phyloP scores from a whole-genome alignment of 768 basidiomycete genomes.

The Russula emetica region DNA sequence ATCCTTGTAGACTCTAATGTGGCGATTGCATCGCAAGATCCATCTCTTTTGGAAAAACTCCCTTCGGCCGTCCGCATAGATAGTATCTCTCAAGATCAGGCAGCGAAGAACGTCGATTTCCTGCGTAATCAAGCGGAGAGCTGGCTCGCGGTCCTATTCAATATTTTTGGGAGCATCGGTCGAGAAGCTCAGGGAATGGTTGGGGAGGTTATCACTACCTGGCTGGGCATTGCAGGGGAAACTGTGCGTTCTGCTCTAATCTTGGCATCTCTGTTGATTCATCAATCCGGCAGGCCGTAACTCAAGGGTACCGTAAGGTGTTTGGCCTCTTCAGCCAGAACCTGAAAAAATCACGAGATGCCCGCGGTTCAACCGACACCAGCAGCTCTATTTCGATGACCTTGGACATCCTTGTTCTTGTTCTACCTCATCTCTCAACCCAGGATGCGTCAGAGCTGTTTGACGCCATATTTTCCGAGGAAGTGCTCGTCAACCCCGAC shows the following conservation, averaged over 20 bases:
- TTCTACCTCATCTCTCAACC: conserved; percentile 68
- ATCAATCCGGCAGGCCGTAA: conserved; percentile 51
- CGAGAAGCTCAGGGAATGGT: conserved; percentile 70
- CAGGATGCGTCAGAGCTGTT: conserved; percentile 62
- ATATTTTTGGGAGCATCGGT: conserved; percentile 87
- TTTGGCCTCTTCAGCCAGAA: conserved; percentile 65
- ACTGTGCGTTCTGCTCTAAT: conserved; percentile 19
- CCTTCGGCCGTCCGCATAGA: conserved; percentile 33
- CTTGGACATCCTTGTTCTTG: conserved; percentile 80
- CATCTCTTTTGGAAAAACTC: conserved; percentile 31
- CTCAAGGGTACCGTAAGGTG: conserved; percentile 79
- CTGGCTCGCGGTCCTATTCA: conserved; percentile 94
- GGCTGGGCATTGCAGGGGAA: conserved; percentile 75
- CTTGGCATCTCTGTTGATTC: neutral
- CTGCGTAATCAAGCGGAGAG: conserved; percentile 79
- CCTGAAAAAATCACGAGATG: conserved; percentile 40
- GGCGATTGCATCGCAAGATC: conserved; percentile 43
- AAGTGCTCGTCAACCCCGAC: conserved; percentile 71
- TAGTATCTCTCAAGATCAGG: conserved; percentile 53
- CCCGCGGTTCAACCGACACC: conserved; percentile 36
- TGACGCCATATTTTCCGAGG: conserved; percentile 58
- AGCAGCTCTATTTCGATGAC: conserved; percentile 57
- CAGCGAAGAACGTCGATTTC: conserved; percentile 62
- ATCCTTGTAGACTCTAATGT: conserved; percentile 78
- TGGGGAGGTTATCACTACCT: conserved; percentile 84